Base-by-base conservation (phyloP, 2,329 filamentous ascomycete genomes). In the Paracamarosporium sp. region DNA sequence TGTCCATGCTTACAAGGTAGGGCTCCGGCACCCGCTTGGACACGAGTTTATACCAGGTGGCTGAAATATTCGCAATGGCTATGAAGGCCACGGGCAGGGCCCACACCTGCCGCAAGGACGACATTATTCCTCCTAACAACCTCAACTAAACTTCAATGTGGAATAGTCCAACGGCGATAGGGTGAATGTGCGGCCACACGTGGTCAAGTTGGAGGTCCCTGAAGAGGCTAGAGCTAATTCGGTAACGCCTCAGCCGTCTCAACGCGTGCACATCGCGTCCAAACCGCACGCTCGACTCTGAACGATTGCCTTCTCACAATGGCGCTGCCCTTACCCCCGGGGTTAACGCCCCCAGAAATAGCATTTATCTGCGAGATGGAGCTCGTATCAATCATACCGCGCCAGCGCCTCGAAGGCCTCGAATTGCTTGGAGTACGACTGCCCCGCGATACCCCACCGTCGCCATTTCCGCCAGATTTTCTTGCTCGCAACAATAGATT, bases 281-380 rank as follows among this genome's bases (percentile, higher is more conserved):
- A 59, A 44, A 55, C 43, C 52, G 35, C 24, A 72, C 75, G 72
- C 76, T 62, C 62, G 45, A 31, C 45, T 52, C 31, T n/a, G n/a
- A 25, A 17, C 15, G 15, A 48, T 28, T 11, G 5, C 8, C 15
- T 20, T 40, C 33, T 7, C 5, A 69, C 65, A 53, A 88, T 89
- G 86, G 86, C 86, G 50, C 83, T 88, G 64, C 85, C 85, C 62
- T 81, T 88, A 40, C 84, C 85, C 36, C 81, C 84, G 62, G 86
- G 89, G 76, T 85, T 97, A 43, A 90, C 91, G 68, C 92, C 95
- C 58, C 84, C 91, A 63, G 95, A 99, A 80, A 90, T 96, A 44
- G 91, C 93, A 50, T 99, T 98, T 73, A 82, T 98, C 27, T 97
- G 93, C 78, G 95, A 99, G 81, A 98, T 97, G 93, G 94, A 98